These are phyloP conservation scores for Biscogniauxia marginata DNA, from an alignment of 2,329 filamentous ascomycete genomes.

Conservation along the genomic window DNA sequence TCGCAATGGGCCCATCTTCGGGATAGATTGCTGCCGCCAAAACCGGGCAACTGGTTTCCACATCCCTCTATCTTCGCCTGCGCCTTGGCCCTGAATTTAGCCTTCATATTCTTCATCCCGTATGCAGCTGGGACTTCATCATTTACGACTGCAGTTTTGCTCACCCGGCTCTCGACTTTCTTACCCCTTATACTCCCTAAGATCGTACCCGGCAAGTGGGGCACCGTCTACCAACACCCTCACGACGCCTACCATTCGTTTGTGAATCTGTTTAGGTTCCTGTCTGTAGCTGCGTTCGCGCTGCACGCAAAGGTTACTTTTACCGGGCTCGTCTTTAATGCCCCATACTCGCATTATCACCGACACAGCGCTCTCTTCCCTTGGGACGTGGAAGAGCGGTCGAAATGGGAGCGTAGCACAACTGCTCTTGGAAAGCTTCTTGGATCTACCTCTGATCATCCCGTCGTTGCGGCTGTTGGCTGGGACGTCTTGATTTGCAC, in stretches of 20 bases:
- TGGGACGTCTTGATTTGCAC: conserved; percentile 58
- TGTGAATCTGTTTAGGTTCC: conserved; percentile 45
- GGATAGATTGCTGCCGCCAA: conserved; percentile 36
- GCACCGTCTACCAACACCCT: conserved; percentile 41
- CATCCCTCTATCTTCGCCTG: conserved; percentile 36
- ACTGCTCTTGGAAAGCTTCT: conserved; percentile 46
- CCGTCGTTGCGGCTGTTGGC: conserved; percentile 54
- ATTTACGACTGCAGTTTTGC: conserved; percentile 36
- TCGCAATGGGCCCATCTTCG: conserved; percentile 32
- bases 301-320: conserved; percentile 46
- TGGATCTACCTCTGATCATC: conserved; percentile 54
- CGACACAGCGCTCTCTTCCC: conserved; percentile 46
- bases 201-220: conserved; percentile 49
- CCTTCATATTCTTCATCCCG: conserved; percentile 38
- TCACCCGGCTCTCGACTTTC: conserved; percentile 41
- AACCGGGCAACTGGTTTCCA: conserved; percentile 45
- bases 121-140: conserved; percentile 40
- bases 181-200: conserved; percentile 46
- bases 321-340: conserved; percentile 44
- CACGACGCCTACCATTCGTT: conserved; percentile 41
- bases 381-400: conserved; percentile 45
- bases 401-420: conserved; percentile 44
- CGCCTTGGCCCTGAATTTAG: conserved; percentile 36
- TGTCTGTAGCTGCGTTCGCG: conserved; percentile 43
- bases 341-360: conserved; percentile 47